Evolutionary conservation across 2,329 filamentous ascomycete species (phyloP), one percentile per base, ranked within the genome.

Genomic region (Cordyceps fumosorosea): DNA sequence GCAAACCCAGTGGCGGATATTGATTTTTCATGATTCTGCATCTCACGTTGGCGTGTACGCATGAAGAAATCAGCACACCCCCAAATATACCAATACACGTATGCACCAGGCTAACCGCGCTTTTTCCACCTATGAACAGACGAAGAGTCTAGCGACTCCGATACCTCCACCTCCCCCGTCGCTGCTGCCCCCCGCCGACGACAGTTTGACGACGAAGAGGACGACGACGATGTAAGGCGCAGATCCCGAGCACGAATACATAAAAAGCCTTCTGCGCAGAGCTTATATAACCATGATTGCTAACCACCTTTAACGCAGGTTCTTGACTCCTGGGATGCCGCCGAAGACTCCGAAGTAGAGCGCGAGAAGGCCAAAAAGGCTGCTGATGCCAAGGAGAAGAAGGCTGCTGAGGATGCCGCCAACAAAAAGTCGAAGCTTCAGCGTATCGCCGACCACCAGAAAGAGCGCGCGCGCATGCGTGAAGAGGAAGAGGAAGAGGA

Each of bases 281-380:
- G 20, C 32, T 18, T 16, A 7, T 12, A 11, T 2, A 37, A 14
- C 1, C 6, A 37, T 10, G 34, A 42, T 34, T n/a, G 58, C 63
- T 62, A 40, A 65, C 56, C 45, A 48, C n/a, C 42, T 2, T 55
- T 42, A 26, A n/a, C 53, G 18, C 66, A 96, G 89, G 91, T 98
- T 62, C 85, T 97, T 72, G 95, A 99, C 64, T 93, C 91, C 40
- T 99, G 95, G 95, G 93, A 98, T 71, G 93, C 91, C 63, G 93
- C 90, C 68, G 95, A 98, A 72, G 95, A 99, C 79, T 96, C 92
- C 65, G 95, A 99, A 71, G 93, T 88, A 69, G 95, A 99, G 81
- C 90, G 92, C 70, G 93, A 97, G 77, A 99, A 98, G 82, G 90
- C 85, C 32, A 90, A 89, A 77, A 95, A 93, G 79, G 91, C 88